Conservation (phyloP, 495 filamentous ascomycete genomes). For the Cercophora samala region DNA sequence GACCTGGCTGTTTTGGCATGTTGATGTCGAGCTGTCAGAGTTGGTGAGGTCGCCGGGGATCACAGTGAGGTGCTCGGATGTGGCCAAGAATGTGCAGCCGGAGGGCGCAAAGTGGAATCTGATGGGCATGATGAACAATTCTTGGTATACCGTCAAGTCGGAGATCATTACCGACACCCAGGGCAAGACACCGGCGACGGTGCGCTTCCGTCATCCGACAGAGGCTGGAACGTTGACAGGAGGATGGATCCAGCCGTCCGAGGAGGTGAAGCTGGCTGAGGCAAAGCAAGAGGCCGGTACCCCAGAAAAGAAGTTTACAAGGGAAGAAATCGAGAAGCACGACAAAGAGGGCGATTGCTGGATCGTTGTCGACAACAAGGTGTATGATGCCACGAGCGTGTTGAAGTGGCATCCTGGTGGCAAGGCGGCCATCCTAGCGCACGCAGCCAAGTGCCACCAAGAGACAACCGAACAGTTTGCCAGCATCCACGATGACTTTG, state of each 20-base stretch:
- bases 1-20: constrained; percentile 20
- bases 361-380: too few relatives aligned
- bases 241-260: constrained; percentile 16
- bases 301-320: too few relatives aligned
- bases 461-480: too few relatives aligned
- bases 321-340: too few relatives aligned
- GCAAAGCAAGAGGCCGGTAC: too few relatives aligned
- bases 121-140: constrained; percentile 22
- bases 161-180: neutral
- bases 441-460: too few relatives aligned
- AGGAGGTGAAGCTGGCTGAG: too few relatives aligned
- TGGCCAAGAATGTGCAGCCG: constrained; percentile 17
- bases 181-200: neutral
- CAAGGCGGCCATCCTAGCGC: too few relatives aligned
- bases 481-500: too few relatives aligned
- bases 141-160: constrained; percentile 20
- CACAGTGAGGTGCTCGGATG: constrained; percentile 12
- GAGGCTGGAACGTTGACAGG: constrained; percentile 13
- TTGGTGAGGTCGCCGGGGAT: constrained; percentile 13
- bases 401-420: too few relatives aligned
- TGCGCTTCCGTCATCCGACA: constrained; percentile 17
- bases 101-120: constrained; percentile 14
- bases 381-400: too few relatives aligned
- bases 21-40: constrained; percentile 17
- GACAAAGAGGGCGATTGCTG: too few relatives aligned